Evolutionary conservation across 164 flowering plant genomes (phyloP).

Genomic region (Magnolia kwangsiensis): DNA sequence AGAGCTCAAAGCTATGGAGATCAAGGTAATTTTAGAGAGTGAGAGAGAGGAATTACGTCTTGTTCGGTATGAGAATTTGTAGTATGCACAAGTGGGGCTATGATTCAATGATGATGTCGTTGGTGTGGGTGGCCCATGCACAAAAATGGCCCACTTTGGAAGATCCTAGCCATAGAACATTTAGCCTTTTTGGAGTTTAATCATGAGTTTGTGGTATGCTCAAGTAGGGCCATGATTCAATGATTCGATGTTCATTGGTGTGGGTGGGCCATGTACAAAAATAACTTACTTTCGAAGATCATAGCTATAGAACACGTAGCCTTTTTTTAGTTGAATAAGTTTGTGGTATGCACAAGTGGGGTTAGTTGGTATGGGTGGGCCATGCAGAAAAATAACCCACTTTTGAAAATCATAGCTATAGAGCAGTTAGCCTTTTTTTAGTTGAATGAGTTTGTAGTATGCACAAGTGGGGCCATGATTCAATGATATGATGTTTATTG

Average conservation of each 20-base stretch:
- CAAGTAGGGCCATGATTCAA: background rate
- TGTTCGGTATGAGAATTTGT: too few relatives aligned
- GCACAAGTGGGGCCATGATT: background rate
- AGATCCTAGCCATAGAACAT: too few relatives aligned
- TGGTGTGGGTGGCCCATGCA: too few relatives aligned
- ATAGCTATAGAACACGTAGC: too few relatives aligned
- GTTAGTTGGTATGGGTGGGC: too few relatives aligned
- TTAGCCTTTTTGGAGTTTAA: background rate
- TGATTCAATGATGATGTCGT: background rate
- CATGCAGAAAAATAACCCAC: too few relatives aligned
- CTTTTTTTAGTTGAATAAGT: too few relatives aligned
- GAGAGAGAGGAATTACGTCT: background rate
- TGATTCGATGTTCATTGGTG: background rate
- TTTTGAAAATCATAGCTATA: too few relatives aligned
- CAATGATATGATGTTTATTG: background rate
- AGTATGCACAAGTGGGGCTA: background rate
- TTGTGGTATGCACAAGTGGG: background rate
- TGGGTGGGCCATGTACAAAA: background rate
- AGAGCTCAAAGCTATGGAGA: slow-evolving; percentile 34
- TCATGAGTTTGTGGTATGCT: too few relatives aligned
- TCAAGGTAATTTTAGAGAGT: slow-evolving; percentile 18
- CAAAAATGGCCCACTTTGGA: too few relatives aligned
- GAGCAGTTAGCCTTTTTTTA: background rate
- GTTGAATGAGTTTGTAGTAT: too few relatives aligned
- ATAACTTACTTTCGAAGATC: too few relatives aligned